These are phyloP conservation scores for Karstenula rhodostoma DNA, from an alignment of 2,329 filamentous ascomycete genomes.

Conservation along the genomic window DNA sequence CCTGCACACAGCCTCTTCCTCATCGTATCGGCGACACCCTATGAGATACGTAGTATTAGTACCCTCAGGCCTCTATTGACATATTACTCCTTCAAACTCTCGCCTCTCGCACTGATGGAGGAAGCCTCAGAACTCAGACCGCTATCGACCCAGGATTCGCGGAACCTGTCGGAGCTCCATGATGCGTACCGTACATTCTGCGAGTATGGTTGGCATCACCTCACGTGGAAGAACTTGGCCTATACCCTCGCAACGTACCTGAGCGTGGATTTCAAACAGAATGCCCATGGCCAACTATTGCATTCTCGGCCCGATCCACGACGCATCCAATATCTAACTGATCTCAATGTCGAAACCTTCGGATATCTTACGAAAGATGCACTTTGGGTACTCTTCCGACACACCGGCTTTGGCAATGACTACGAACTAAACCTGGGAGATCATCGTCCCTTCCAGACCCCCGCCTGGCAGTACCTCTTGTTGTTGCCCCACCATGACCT, in stretches of 20 bases:
- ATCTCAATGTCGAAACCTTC: constrained; percentile 10
- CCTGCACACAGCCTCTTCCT: constrained; percentile 11
- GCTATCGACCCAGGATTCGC: background rate
- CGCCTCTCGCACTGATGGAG: background rate
- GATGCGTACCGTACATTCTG: constrained; percentile 18
- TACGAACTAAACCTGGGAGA: constrained; percentile 5
- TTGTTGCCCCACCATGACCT: background rate
- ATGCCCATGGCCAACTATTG: background rate
- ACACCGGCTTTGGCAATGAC: constrained; percentile 1
- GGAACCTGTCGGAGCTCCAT: constrained; percentile 7
- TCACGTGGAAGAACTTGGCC: constrained; percentile 17
- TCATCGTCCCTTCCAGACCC: constrained; percentile 7
- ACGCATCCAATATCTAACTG: constrained; percentile 3
- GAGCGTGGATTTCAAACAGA: constrained; percentile 1
- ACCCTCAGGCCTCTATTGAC: background rate
- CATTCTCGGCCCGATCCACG: background rate
- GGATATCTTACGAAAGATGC: constrained; percentile 17
- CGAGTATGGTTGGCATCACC: constrained; percentile 17
- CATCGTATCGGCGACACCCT: constrained; percentile 1
- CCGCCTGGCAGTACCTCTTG: constrained; percentile 7
- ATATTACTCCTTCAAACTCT: background rate
- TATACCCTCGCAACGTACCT: constrained; percentile 13
- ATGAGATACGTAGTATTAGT: background rate
- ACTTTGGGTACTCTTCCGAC: constrained; percentile 15
- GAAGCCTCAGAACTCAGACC: background rate